Evolutionary conservation across 768 basidiomycete species (phyloP), one percentile per base, ranked within the genome.

Genomic region (Macrolepiota albuminosa): DNA sequence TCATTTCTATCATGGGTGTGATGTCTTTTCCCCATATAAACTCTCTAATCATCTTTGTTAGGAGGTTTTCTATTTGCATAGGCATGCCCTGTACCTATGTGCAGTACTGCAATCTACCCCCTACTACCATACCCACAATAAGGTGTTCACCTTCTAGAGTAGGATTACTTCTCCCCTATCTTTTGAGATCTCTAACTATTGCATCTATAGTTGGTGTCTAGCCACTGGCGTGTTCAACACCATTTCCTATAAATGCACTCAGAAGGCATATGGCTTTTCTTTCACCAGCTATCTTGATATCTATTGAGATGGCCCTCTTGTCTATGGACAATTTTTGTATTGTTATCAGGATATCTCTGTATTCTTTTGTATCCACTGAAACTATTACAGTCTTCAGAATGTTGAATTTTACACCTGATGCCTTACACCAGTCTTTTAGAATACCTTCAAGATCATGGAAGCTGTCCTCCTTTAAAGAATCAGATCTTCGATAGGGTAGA

Each of bases 81-180:
- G 76, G 76, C 76, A 78, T 78, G 0, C 73, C 73, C 60, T 78
- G 75, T 0, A 73, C 74, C 43, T 64, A 48, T 0, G 73, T 69
- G 0, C 71, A 61, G 66, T 74, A 79, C 54, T 77, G 75, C 0
- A 26, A 36, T 16, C 29, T 37, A 0, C 50, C 42, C 1, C 50
- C 50, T 14, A 52, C 50, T 1, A 49, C 63, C 63, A 74, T 71
- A 16, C 67, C 63, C 0, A 68, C 36, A 6, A 73, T 66, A 0
- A 68, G 56, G 0, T 59, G 10, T 51, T 63, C 57, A 70, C 63
- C 75, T 42, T 73, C 66, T 21, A 71, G 51, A 65, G 21, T 68
- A 55, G 36, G 18, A 1, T 24, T 47, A 5, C 46, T 13, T 29
- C 3, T 29, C 5, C 1, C 4, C 46, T 26, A 47, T 14, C 9